Evolutionary conservation across 129 eudicot species (phyloP).

Genomic region (Saussurea involucrata): DNA sequence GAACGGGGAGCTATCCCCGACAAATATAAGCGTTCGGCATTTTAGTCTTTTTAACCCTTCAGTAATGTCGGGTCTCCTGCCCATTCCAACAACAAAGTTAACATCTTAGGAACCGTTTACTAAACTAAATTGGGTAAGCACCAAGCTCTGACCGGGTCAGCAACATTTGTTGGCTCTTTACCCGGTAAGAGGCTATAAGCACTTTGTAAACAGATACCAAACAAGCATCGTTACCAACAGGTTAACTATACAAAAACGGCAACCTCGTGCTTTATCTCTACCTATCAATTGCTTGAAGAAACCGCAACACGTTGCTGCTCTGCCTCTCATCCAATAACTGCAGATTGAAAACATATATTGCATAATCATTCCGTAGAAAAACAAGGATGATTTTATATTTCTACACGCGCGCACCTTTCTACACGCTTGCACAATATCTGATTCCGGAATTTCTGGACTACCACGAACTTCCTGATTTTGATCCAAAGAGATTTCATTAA

Average conservation of each 20-base stretch:
- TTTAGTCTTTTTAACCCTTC: slow-evolving; percentile 50
- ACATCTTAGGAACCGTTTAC: background rate
- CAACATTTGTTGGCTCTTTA: background rate
- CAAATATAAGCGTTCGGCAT: slow-evolving; percentile 73
- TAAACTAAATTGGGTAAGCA: background rate
- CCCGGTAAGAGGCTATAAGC: background rate
- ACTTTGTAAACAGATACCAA: too few relatives aligned
- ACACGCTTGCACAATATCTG: slow-evolving; percentile 91
- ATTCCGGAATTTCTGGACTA: slow-evolving; percentile 69
- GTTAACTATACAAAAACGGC: too few relatives aligned
- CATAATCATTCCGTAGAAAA: background rate
- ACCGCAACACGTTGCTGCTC: slow-evolving; percentile 58
- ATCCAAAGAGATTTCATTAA: slow-evolving; percentile 1
- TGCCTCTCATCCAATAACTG: slow-evolving; percentile 79
- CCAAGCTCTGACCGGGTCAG: background rate
- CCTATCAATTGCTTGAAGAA: slow-evolving; percentile 74
- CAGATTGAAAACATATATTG: background rate
- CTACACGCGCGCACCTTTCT: slow-evolving; percentile 82
- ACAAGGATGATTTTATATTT: too few relatives aligned
- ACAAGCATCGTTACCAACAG: too few relatives aligned
- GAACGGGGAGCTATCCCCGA: slow-evolving; percentile 66
- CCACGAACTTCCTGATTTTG: slow-evolving; percentile 82
- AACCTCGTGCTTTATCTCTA: slow-evolving; percentile 1
- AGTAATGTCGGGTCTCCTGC: slow-evolving; percentile 71
- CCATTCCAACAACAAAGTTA: slow-evolving; percentile 13